Base-by-base conservation (phyloP, 108 stramenopile genomes). In the Cyclostephanos invisitatus region DNA sequence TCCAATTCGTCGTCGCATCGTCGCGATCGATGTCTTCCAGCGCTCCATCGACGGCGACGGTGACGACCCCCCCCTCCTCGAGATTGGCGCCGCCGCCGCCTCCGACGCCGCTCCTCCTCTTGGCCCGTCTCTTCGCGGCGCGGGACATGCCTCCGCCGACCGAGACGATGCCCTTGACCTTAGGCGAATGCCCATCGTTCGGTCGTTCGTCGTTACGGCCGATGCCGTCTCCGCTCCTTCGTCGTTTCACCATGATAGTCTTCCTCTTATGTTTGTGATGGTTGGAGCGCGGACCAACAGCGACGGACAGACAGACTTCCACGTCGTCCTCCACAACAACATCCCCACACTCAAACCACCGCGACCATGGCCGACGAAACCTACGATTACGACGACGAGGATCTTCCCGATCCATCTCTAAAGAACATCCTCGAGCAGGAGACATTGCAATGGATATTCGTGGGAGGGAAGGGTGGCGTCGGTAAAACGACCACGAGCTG, bases 381-480 rank as follows among this genome's bases (percentile, higher is more conserved):
- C 22, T 70, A 80, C 27, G 82, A 83, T 37, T 84, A 71, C 42
- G 89, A 92, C 73, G 94, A 95, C 67, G 74, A 78, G 32, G 91
- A 92, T 74, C 83, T 95, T 25, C 91, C 91, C 15, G 94, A 95
- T 55, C 91, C 94, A 36, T 91, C 89, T 36, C 79, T 95, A 29
- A 95, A 95, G 79, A 98, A 99, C 74, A 91, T 99, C 55, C 84
- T 98, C 44, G 97, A 98, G 51, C 96, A 97, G 82, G 89, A 93
- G 40, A 84, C 89, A 38, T 86, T 99, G 44, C 93, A 98, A 74
- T 99, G 99, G 99, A 93, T 99, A 63, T 99, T 99, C 85, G 99
- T 99, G 3, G 98, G 98, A 60, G 97, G 97, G n/a, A 97, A 98
- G 53, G 99, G 98, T 46, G 98, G 98, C 58, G 98, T 99, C 35